Conservation (phyloP, 495 filamentous ascomycete species). For the Penicillium chermesinum region DNA sequence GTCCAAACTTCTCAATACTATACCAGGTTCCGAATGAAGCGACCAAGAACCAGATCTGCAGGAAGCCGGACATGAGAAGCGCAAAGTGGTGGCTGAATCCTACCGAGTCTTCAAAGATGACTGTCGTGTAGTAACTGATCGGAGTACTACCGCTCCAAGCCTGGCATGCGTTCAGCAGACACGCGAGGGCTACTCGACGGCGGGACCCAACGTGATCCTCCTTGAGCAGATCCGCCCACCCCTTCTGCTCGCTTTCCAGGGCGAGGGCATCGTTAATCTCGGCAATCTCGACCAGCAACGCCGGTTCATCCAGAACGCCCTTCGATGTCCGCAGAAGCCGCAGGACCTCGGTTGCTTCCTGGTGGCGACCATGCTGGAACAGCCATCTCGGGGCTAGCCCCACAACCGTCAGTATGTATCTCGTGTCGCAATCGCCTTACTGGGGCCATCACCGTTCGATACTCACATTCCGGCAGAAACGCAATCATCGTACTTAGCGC, state of each 20-base stretch:
- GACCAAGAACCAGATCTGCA: conserved; percentile 27
- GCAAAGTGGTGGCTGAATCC: conserved; percentile 19
- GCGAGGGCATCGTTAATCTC: conserved; percentile 14
- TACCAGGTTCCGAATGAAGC: conserved; percentile 27
- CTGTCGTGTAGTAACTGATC: conserved; percentile 15
- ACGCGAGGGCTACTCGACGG: conserved; percentile 13
- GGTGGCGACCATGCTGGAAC: conserved; percentile 15
- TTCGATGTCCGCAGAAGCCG: conserved; percentile 24
- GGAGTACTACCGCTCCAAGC: conserved; percentile 24
- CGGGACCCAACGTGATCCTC: conserved; percentile 15
- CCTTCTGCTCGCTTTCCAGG: conserved; percentile 13
- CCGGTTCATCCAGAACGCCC: conserved; percentile 17
- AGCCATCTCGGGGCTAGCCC: conserved; percentile 25
- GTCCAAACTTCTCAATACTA: conserved; percentile 19
- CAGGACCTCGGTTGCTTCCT: conserved; percentile 32
- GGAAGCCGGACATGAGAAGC: conserved; percentile 22
- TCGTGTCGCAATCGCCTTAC: too few species aligned
- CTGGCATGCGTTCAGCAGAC: conserved; percentile 23
- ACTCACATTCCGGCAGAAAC: conserved; percentile 23
- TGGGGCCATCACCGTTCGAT: not conserved
- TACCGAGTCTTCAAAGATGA: conserved; percentile 20
- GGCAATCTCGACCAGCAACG: conserved; percentile 2
- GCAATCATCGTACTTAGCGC: conserved; percentile 14
- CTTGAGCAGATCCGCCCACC: conserved; percentile 24
- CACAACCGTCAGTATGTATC: not conserved